Evolutionary conservation across 2,329 filamentous ascomycete species (phyloP).

Genomic region (Chaetomium globosum): DNA sequence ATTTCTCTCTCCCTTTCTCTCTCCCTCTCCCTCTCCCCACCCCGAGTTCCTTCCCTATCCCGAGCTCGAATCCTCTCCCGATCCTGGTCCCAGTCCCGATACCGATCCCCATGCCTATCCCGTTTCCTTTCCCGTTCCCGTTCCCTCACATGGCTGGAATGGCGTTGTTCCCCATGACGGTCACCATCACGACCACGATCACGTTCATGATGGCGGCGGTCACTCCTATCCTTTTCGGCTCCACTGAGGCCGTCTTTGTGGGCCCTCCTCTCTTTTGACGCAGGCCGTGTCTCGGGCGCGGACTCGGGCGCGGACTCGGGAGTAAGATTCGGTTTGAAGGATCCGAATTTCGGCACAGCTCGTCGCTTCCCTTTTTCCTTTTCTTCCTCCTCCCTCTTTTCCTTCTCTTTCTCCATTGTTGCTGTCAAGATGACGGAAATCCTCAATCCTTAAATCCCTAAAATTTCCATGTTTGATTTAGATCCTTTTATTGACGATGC

Average conservation of each 20-base stretch:
- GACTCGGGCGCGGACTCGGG: slow-evolving; percentile 20
- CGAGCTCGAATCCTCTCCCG: no score
- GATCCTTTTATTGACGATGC: background rate
- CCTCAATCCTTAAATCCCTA: background rate
- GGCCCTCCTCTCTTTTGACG: slow-evolving; percentile 13
- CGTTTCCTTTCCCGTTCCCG: slow-evolving; percentile 8
- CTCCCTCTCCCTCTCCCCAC: no score
- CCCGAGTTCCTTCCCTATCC: background rate
- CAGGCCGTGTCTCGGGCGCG: slow-evolving; percentile 5
- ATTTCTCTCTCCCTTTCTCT: background rate
- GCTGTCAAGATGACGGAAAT: background rate
- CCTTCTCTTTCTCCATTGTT: slow-evolving; percentile 18
- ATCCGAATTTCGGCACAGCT: slow-evolving; percentile 41
- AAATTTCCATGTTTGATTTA: background rate
- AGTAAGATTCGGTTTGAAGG: slow-evolving; percentile 37
- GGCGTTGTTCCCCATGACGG: background rate
- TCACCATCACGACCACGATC: slow-evolving; percentile 15
- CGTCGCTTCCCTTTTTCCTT: slow-evolving; percentile 22
- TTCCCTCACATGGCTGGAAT: slow-evolving; percentile 5
- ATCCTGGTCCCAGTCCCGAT: no score
- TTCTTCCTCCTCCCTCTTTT: slow-evolving; percentile 1
- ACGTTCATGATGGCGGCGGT: slow-evolving; percentile 8
- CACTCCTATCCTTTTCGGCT: background rate
- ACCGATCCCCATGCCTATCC: background rate
- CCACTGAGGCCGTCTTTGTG: background rate